Base-by-base conservation (phyloP, 2,329 filamentous ascomycete species). In the Diplodia seriata region DNA sequence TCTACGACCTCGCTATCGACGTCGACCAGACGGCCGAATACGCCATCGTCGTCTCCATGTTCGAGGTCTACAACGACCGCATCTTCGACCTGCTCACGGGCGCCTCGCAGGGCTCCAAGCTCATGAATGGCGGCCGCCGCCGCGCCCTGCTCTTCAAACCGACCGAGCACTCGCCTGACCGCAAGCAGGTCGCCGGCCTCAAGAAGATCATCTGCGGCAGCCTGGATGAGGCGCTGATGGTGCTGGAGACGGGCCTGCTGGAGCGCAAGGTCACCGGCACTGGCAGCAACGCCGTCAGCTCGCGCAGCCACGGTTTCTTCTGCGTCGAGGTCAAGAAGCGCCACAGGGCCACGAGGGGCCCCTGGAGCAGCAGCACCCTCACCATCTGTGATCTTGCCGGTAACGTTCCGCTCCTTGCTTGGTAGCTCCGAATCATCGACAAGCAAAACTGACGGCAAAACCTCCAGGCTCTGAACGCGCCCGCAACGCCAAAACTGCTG, bases 51-150 rank as follows among this genome's bases (percentile, higher is more conserved):
- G 85, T 99, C 26, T 97, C 93, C 66, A 99, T 99, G 94, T 98
- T 98, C 79, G 95, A 99, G 78, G 94, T 99, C 1, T 97, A 99
- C 82, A 99, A 99, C 76, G 94, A 99, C 80, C 90, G 94, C 43
- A 98, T 99, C 72, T 98, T 96, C 77, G 95, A 99, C 74, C 87
- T 99, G 0, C 84, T 99, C 1, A 91, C 90, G 0, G 83, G 85
- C 0, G 85, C 87, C 2, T 80, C 84, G 26, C 86, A 86, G 70
- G 85, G 85, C 43, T 84, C 85, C 5, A 90, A 82, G 70, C 47
- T 63, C 43, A 75, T 78, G 59, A 79, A 80, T 33, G 81, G 79
- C 33, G 79, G 83, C n/a, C 83, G 83, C 70, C 89, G 95, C n/a
- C 88, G 94, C 33, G 89, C 92, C 0, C 81, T 99, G 2, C 83